phyloP scores from a whole-genome alignment of 2,329 filamentous ascomycete genomes.

The Epichloe amarillans region DNA sequence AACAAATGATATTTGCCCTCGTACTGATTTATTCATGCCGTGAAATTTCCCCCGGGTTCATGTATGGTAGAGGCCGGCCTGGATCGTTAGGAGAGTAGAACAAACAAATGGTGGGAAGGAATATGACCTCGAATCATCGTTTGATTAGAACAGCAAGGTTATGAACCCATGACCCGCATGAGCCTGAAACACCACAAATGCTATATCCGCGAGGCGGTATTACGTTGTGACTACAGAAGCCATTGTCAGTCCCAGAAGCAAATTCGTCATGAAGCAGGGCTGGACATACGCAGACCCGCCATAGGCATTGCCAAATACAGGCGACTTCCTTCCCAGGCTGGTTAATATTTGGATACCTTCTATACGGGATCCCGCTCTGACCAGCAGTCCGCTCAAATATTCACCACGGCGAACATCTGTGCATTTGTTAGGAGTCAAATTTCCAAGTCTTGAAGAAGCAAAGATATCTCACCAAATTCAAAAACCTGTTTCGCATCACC shows the following conservation, averaged over 20 bases:
- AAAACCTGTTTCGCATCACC: constrained; percentile 60
- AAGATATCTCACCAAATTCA: constrained; percentile 50
- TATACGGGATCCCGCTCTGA: constrained; percentile 70
- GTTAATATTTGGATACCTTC: constrained; percentile 86
- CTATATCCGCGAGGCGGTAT: constrained; percentile 82
- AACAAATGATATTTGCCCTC: not conserved
- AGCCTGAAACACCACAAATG: constrained; percentile 77
- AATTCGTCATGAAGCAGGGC: not conserved
- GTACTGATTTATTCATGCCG: not conserved
- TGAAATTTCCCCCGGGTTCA: not conserved
- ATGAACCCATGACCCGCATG: constrained; percentile 69
- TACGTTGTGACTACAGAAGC: constrained; percentile 57
- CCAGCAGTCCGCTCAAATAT: constrained; percentile 72
- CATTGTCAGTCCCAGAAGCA: not conserved
- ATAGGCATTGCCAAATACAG: constrained; percentile 66
- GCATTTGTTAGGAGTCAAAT: constrained; percentile 1
- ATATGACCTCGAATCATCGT: constrained; percentile 12
- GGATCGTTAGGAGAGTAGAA: not conserved
- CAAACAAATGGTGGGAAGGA: not conserved
- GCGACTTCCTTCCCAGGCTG: constrained; percentile 73
- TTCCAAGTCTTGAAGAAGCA: not conserved
- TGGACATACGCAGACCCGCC: constrained; percentile 69
- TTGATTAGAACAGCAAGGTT: constrained; percentile 66
- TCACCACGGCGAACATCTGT: constrained; percentile 76
- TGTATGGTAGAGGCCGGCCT: not conserved